Base-by-base conservation (phyloP, 805 yeast species). In the Starmerella ratchasimensis region DNA sequence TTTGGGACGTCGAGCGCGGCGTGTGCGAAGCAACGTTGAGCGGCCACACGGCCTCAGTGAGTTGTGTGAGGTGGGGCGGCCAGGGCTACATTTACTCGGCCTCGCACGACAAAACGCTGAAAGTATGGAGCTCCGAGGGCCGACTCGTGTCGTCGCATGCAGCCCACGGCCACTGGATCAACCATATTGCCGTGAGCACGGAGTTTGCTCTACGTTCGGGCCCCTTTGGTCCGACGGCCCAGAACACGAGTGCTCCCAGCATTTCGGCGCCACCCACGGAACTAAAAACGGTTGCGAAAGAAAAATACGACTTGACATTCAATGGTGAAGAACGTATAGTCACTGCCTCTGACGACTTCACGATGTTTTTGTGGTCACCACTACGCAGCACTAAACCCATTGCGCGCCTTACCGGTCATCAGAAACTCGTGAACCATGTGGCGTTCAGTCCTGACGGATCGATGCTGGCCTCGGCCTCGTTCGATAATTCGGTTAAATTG, bases 1-100 rank as follows among this genome's bases (percentile, higher is more conserved):
- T 90, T 4, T 90, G 98, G 98, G 94, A 88, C 52, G 69, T 83
- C 2, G 68, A 72, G 11, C 61, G 76, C 29, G 69, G 94, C 48
- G 68, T 66, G 1, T 74, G 84, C 49, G 51, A 70, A 36, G 65
- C 69, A 55, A 77, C 93, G 2, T 62, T 90, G 67, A 71, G 80
- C 38, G 96, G 97, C 0, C 98, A 90, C 55, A 69, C 83, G 23
- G 73, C 80, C 34, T 72, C 93, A 1, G 96, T 90, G 2, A 77
- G 94, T 1, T 83, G 96, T 61, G 93, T 86, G n/a, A 84, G 77
- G 57, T 90, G 98, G 98, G 81, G 95, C 41, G 98, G 98, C 2
- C 63, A 73, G 32, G 82, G 84, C 37, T 65, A 78, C 15, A 67
- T 90, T 25, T 90, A 86, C 58, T 74, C 93, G 23, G 86, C 81